Conservation (phyloP, 2,329 filamentous ascomycete species). For the Xylaria sp. region DNA sequence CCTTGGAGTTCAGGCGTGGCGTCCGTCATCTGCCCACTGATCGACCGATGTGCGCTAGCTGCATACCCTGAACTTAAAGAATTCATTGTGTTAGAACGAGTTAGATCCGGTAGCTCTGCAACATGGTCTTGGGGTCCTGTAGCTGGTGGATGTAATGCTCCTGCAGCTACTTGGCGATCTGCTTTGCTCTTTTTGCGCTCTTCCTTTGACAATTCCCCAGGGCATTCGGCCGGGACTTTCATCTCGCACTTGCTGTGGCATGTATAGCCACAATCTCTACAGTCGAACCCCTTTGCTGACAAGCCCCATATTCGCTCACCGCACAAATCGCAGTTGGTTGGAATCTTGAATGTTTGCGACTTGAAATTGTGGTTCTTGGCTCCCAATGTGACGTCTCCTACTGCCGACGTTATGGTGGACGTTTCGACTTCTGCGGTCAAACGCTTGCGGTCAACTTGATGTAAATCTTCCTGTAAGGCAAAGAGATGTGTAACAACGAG, state of each 20-base stretch:
- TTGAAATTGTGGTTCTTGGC: slow-evolving; percentile 98
- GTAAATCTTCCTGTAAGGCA: slow-evolving; percentile 82
- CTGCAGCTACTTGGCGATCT: slow-evolving; percentile 83
- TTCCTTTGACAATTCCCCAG: slow-evolving; percentile 92
- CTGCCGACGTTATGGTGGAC: slow-evolving; percentile 87
- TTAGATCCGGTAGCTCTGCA: slow-evolving; percentile 74
- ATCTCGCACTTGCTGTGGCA: slow-evolving; percentile 99
- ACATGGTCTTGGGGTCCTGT: slow-evolving; percentile 61
- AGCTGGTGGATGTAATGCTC: slow-evolving; percentile 64
- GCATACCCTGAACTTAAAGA: slow-evolving; percentile 90
- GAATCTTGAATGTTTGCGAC: slow-evolving; percentile 98
- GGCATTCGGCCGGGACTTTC: slow-evolving; percentile 96
- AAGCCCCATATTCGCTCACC: slow-evolving; percentile 97
- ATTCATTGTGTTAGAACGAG: slow-evolving; percentile 87
- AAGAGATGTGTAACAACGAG: slow-evolving; percentile 87
- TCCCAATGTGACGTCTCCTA: slow-evolving; percentile 91
- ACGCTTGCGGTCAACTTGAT: slow-evolving; percentile 84
- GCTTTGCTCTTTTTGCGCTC: slow-evolving; percentile 94
- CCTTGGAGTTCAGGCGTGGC: slow-evolving; percentile 57
- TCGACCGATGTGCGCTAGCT: slow-evolving; percentile 79
- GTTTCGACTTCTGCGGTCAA: slow-evolving; percentile 93
- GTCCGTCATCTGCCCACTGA: slow-evolving; percentile 65
- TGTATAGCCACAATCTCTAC: slow-evolving; percentile 95
- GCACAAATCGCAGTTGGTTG: slow-evolving; percentile 97
- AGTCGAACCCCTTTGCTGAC: slow-evolving; percentile 96